These are phyloP conservation scores for Allomyces arbusculus DNA, from an alignment of 192 early-diverging fungal species.

Conservation along the genomic window DNA sequence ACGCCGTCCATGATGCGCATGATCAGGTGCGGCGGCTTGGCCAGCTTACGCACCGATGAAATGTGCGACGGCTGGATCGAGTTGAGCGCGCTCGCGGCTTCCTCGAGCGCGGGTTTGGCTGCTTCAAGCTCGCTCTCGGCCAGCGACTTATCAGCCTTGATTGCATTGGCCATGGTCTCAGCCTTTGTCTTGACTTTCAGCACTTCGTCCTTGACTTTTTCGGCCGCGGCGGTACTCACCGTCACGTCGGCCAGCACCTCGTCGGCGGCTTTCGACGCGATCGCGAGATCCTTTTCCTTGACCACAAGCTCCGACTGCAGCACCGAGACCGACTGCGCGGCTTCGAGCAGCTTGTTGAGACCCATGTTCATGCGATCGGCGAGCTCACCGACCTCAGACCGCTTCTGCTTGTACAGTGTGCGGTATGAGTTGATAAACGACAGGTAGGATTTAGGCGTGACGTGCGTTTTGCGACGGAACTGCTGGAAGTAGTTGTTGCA, in stretches of 20 bases:
- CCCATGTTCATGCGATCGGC: slow-evolving; percentile 95
- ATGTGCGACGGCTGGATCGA: slow-evolving; percentile 92
- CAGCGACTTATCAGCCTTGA: slow-evolving; percentile 50
- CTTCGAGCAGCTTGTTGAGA: slow-evolving; percentile 82
- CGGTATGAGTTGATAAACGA: slow-evolving; percentile 91
- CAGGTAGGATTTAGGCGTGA: slow-evolving; percentile 92
- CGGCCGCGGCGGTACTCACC: slow-evolving; percentile 77
- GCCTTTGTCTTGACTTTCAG: slow-evolving; percentile 55
- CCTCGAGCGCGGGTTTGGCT: slow-evolving; percentile 86
- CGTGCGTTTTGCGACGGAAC: slow-evolving; percentile 56
- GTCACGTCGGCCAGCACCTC: slow-evolving; percentile 92
- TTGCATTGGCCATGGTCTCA: slow-evolving; percentile 43
- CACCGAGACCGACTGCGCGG: slow-evolving; percentile 85
- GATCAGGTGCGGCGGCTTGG: slow-evolving; percentile 85
- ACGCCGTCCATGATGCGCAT: slow-evolving; percentile 95
- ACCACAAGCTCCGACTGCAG: slow-evolving; percentile 64
- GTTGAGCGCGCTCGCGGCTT: slow-evolving; percentile 81
- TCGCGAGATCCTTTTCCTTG: slow-evolving; percentile 65
- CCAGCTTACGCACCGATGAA: slow-evolving; percentile 89
- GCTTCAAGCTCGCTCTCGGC: slow-evolving; percentile 80
- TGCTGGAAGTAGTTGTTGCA: slow-evolving; percentile 64
- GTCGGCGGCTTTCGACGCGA: slow-evolving; percentile 74
- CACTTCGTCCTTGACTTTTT: slow-evolving; percentile 66
- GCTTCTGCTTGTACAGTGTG: slow-evolving; percentile 72
- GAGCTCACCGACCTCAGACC: slow-evolving; percentile 86